Conservation (phyloP, 306 rosid species). For the Dryas drummondii region DNA sequence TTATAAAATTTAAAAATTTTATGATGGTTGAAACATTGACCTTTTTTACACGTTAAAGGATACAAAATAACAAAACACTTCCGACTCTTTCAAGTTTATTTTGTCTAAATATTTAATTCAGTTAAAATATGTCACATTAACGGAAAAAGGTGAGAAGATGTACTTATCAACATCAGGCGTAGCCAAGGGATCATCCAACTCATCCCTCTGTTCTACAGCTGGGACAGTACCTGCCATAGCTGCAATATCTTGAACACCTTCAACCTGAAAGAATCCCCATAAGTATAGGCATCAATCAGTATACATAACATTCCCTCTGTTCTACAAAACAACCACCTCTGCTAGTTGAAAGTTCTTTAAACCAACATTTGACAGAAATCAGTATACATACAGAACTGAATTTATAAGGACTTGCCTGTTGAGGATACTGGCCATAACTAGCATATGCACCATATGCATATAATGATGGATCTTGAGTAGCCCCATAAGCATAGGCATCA, state of each 20-base stretch:
- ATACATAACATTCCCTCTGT: too few relatives aligned
- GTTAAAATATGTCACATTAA: background rate
- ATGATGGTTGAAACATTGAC: background rate
- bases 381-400: conserved; percentile 3
- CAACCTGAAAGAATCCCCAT: conserved; percentile 47
- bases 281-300: too few relatives aligned
- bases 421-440: conserved; percentile 80
- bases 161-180: conserved; percentile 84
- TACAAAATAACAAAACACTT: background rate
- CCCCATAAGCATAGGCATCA: conserved; percentile 75
- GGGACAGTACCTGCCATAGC: conserved; percentile 51
- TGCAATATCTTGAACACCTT: conserved; percentile 75
- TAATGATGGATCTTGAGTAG: conserved; percentile 70
- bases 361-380: background rate
- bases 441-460: conserved; percentile 77
- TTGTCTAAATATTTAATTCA: background rate
- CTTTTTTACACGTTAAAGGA: background rate
- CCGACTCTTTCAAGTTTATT: background rate
- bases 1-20: background rate
- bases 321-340: background rate
- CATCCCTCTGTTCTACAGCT: conserved; percentile 60
- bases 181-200: conserved; percentile 71
- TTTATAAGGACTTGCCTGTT: conserved; percentile 48
- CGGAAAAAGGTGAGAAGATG: background rate
- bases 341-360: background rate